These are phyloP conservation scores for Pistacia atlantica DNA, from an alignment of 345 rosid genomes.

Conservation along the genomic window DNA sequence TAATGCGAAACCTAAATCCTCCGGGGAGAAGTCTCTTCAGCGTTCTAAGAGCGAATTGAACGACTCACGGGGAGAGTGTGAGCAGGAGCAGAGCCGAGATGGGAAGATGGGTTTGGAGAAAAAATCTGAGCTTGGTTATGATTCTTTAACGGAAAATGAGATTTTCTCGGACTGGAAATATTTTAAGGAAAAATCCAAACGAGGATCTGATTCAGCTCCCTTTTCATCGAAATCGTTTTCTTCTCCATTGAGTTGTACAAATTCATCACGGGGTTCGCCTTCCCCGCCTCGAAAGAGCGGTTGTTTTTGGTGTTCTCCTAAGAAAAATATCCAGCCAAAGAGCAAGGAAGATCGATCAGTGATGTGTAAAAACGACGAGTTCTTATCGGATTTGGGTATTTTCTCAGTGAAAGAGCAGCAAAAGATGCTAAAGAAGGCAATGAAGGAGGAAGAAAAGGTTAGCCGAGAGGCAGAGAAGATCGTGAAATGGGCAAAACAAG, in stretches of 20 bases:
- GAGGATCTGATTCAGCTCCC: slow-evolving; percentile 21
- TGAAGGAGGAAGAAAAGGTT: slow-evolving; percentile 62
- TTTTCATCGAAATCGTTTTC: slow-evolving; percentile 12
- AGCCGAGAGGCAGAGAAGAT: slow-evolving; percentile 69
- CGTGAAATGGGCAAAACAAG: slow-evolving; percentile 65
- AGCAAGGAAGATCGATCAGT: slow-evolving; percentile 28
- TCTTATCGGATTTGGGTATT: slow-evolving; percentile 45
- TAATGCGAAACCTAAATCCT: slow-evolving; percentile 18
- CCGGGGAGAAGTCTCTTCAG: not conserved
- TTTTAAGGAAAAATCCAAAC: slow-evolving; percentile 28
- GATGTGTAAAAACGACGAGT: slow-evolving; percentile 32
- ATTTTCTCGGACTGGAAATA: slow-evolving; percentile 21
- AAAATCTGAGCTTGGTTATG: not conserved
- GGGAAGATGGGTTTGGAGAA: slow-evolving; percentile 21
- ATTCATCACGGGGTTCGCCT: slow-evolving; percentile 38
- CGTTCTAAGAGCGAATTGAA: slow-evolving; percentile 31
- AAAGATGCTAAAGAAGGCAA: slow-evolving; percentile 59
- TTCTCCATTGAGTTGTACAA: slow-evolving; percentile 27
- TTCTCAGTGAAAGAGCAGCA: slow-evolving; percentile 61
- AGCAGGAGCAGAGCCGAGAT: slow-evolving; percentile 16
- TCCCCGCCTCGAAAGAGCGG: slow-evolving; percentile 59
- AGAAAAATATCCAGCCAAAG: slow-evolving; percentile 31
- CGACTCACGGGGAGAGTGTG: not conserved
- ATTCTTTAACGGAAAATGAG: slow-evolving; percentile 14
- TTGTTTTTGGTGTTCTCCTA: slow-evolving; percentile 74